Base-by-base conservation (phyloP, 2,329 filamentous ascomycete species). In the Metarhizium brunneum region DNA sequence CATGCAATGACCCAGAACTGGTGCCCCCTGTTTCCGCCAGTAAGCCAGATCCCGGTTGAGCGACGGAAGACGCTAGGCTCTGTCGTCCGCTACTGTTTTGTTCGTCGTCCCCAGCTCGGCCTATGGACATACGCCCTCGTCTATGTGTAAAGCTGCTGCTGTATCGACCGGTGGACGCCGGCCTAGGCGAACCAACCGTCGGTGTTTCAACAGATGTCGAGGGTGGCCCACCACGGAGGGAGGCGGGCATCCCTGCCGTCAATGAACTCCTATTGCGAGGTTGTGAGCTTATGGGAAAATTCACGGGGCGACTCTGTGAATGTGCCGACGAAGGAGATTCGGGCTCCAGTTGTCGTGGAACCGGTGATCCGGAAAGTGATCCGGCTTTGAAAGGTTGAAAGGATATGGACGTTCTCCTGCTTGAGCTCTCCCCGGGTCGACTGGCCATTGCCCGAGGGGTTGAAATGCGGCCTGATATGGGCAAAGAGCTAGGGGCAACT, bases 321-420 rank as follows among this genome's bases (percentile, higher is more conserved):
- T 77, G 75, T 2, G 82, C 79, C 3, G 83, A 86, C 36, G 77
- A 73, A 14, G 82, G 78, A 2, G 75, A 66, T 51, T 82, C 81
- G 14, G 71, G 68, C 13, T 82, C 80, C 2, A 71, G 66, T 6
- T 74, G 67, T 35, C 78, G 74, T 32, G 74, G 73, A n/a, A 78
- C 68, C 0, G 92, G 92, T 4, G 92, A 96, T 4, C 88, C 90
- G 2, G 92, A 95, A n/a, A 97, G 76, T 1, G 92, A 95, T 11
- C 92, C 92, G 14, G 92, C 90, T 71, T 99, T 99, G 76, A 99
- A 99, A 0, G 92, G 92, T 63, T 95, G 90, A 64, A 96, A 96
- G 0, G 90, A 95, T 25, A 96, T 83, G 0, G 90, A 96, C 6
- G 88, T 86, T 54, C 90, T 83, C 63, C 91, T 82, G 54, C 79